These are phyloP conservation scores for Bipolaris victoriae DNA, from an alignment of 2,329 filamentous ascomycete genomes.

Conservation along the genomic window DNA sequence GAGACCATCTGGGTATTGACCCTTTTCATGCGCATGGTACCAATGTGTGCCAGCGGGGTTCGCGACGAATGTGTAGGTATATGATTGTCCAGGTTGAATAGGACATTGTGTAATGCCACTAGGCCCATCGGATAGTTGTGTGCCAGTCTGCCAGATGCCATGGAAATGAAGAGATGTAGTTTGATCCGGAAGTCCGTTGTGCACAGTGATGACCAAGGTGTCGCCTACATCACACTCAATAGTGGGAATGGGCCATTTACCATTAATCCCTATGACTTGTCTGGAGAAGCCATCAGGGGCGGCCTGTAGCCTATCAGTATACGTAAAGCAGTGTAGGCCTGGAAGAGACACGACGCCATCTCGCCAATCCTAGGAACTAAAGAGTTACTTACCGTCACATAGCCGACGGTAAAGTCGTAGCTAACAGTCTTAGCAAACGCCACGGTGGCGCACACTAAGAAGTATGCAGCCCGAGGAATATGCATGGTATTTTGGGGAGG, in stretches of 20 bases:
- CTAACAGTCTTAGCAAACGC: conserved; percentile 48
- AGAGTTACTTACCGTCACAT: conserved; percentile 48
- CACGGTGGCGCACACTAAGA: conserved; percentile 16
- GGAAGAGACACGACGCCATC: not conserved
- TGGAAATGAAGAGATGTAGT: conserved; percentile 55
- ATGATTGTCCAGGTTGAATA: conserved; percentile 66
- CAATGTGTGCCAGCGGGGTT: conserved; percentile 61
- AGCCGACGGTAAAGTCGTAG: conserved; percentile 60
- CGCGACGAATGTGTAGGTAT: conserved; percentile 70
- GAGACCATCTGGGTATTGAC: conserved; percentile 51
- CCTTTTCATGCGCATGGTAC: conserved; percentile 69
- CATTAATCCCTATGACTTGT: conserved; percentile 78
- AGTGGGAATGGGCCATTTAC: conserved; percentile 58
- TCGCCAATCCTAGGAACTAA: not conserved
- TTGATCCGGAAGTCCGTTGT: conserved; percentile 34
- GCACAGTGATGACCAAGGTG: conserved; percentile 42
- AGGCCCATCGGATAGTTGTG: conserved; percentile 74
- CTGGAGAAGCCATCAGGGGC: conserved; percentile 70
- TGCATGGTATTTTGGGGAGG: conserved; percentile 12
- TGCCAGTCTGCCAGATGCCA: conserved; percentile 56
- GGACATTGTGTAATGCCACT: conserved; percentile 72
- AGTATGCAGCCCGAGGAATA: conserved; percentile 1
- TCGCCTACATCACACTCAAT: conserved; percentile 67
- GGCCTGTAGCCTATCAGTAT: conserved; percentile 4
- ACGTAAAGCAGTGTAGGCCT: too few relatives aligned